phyloP scores from a whole-genome alignment of 1,284 basidiomycete species.

The Marasmius sp. region DNA sequence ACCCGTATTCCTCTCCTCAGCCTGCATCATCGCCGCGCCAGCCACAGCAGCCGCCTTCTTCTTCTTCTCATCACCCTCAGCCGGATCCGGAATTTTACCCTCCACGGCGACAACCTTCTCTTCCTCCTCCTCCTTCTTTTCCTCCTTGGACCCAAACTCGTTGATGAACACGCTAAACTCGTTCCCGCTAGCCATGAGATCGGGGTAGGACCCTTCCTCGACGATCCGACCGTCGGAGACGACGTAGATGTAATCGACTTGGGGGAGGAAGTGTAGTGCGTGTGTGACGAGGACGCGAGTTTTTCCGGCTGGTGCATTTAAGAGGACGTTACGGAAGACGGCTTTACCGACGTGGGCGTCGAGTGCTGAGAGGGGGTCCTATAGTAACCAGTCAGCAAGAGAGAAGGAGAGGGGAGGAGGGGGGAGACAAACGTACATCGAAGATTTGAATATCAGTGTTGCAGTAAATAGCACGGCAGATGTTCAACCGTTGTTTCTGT shows the following conservation, averaged over 20 bases:
- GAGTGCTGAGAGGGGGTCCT: slow-evolving; percentile 77
- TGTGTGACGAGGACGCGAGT: slow-evolving; percentile 86
- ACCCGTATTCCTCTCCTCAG: slow-evolving; percentile 62
- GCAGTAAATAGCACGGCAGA: slow-evolving; percentile 85
- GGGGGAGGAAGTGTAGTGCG: slow-evolving; percentile 78
- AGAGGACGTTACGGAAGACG: slow-evolving; percentile 84
- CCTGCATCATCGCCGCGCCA: slow-evolving; percentile 59
- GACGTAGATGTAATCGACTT: slow-evolving; percentile 75
- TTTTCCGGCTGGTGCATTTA: slow-evolving; percentile 58
- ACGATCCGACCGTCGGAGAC: slow-evolving; percentile 71
- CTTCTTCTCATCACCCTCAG: slow-evolving; percentile 32
- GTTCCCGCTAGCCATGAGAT: slow-evolving; percentile 63
- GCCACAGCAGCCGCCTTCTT: slow-evolving; percentile 38
- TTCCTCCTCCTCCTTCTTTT: slow-evolving; percentile 27
- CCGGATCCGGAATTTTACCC: slow-evolving; percentile 21
- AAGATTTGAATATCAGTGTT: slow-evolving; percentile 85
- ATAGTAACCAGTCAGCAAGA: not conserved
- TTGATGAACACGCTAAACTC: slow-evolving; percentile 73
- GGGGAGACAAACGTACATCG: slow-evolving; percentile 44
- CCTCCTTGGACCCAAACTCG: slow-evolving; percentile 56
- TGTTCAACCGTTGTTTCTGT: slow-evolving; percentile 75
- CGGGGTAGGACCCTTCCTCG: slow-evolving; percentile 75
- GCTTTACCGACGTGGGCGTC: slow-evolving; percentile 88
- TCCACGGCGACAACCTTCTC: slow-evolving; percentile 22
- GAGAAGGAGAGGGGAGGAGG: not conserved